Base-by-base conservation (phyloP, 345 rosid species). In the Angophora floribunda region DNA sequence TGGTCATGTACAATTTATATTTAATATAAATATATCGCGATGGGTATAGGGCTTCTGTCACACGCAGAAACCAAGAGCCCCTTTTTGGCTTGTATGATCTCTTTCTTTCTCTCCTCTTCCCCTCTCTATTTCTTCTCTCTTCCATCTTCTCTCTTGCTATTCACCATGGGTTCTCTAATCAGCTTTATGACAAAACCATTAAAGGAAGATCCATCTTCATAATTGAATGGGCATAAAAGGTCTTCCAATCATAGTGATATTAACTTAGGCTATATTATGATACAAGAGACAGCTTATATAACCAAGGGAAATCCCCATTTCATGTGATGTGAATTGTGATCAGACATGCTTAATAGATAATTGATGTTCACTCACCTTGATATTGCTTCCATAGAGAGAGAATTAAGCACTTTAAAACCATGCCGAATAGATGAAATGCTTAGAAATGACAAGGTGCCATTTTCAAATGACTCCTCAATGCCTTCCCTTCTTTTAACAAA, bases 401-500 rank as follows among this genome's bases (percentile, higher is more conserved):
- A 92, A 91, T 95, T 95, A 86, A 97, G 94, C 87, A 94, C 86
- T 87, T 91, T 97, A 90, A 97, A 96, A 75, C 99, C 99, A 90
- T 96, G 96, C 86, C 85, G 93, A 52, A 97, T 87, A 61, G 99
- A 95, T 91, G 97, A 95, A 93, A 97, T 95, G 94, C 97, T 94
- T 90, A 97, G 91, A 93, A 96, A 97, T 84, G 99, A 94, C 90
- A 89, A 88, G 87, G 98, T 96, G 51, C 99, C 99, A 92, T 97
- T 99, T 93, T 97, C 99, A 61, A 97, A 96, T 89, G 89, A 93
- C 91, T 96, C 99, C 87, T 97, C 99, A 89, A 95, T 90, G 88
- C 89, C 92, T 90, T 96, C 96, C 92, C 99, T 95, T 92, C 98
- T 95, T 93, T 92, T 97, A 63, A 97, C 97, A 92, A 97, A 97